Base-by-base conservation (phyloP, 2,329 filamentous ascomycete species). In the Botrytis aclada region DNA sequence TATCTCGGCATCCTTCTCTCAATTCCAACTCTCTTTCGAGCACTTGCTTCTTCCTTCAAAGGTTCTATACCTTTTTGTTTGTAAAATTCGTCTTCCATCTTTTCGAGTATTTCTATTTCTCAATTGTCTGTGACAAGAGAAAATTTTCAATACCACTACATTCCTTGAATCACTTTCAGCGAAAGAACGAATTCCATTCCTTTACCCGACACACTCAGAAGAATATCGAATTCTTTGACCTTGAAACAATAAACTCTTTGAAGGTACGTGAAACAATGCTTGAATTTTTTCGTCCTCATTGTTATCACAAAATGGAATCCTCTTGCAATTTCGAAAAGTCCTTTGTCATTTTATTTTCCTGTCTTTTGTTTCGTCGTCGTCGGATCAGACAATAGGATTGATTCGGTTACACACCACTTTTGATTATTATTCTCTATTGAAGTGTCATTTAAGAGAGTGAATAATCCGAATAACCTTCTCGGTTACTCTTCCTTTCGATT, bases 171-270 rank as follows among this genome's bases (percentile, higher is more conserved):
- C 34, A 39, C 64, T 66, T 67, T 67, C 64, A 54, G 64, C 51
- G 34, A 67, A 54, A 54, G 45, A 67, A 41, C 64, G 64, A 54
- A 54, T 54, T 54, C 34, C 64, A 67, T 67, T 67, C 64, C 45
- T 67, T 39, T 54, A 54, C 37, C 37, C 45, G 45, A 54, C 64
- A 37, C 16, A 66, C 54, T 54, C 25, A 56, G 45, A 56, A 54
- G 12, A 34, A 65, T 67, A 67, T 56, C 47, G 45, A 67, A 67
- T 67, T 56, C 47, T 39, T 67, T 9, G 25, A 54, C 6, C 32
- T 32, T 20, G 32, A 54, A 66, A 66, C 45, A 51, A 51, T 34
- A 22, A 66, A 39, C n/a, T 51, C 14, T n/a, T 20, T 66, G 63
- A 54, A 41, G 64, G 64, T 67, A 67, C 47, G 64, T 67, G 64